Conservation (phyloP, 139 green algal genomes). For the Auxenochlorella pyrenoidosa region DNA sequence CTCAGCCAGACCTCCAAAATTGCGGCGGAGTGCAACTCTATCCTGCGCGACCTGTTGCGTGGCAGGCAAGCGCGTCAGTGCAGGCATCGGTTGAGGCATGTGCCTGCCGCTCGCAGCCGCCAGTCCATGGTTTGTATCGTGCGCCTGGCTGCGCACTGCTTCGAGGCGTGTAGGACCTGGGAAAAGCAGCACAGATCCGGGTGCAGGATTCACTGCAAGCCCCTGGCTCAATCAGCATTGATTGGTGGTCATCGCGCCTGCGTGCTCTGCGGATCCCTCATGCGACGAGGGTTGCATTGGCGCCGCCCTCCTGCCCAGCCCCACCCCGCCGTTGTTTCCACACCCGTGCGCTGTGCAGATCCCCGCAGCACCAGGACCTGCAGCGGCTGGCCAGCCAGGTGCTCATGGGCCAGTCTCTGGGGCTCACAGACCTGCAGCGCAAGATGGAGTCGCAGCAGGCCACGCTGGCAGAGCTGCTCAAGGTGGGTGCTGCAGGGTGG, state of each 20-base stretch:
- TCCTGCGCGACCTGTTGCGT: conserved; percentile 47
- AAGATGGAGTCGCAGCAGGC: conserved; percentile 53
- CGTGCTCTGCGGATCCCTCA: not conserved
- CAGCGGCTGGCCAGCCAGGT: conserved; percentile 49
- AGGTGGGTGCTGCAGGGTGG: not conserved
- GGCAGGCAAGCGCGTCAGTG: conserved; percentile 16
- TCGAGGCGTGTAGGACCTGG: too few species aligned
- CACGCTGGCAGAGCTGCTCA: conserved; percentile 47
- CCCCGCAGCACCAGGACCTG: conserved; percentile 48
- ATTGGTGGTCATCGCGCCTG: too few species aligned
- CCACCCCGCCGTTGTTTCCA: not conserved
- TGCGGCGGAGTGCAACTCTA: conserved; percentile 51
- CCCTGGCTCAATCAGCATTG: not conserved
- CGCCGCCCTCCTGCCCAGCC: not conserved
- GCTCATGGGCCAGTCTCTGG: conserved; percentile 32
- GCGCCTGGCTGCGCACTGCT: not conserved
- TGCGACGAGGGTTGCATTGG: not conserved
- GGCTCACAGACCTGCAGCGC: conserved; percentile 41
- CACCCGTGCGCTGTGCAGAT: conserved; percentile 13
- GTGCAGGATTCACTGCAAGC: not conserved
- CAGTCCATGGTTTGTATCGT: not conserved
- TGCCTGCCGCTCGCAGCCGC: not conserved
- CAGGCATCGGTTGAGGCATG: not conserved
- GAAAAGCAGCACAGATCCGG: not conserved
- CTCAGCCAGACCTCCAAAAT: conserved; percentile 45